Evolutionary conservation across 352 stramenopile genomes (phyloP), one percentile per base, ranked within the genome.

Genomic region (Phytophthora rubi): DNA sequence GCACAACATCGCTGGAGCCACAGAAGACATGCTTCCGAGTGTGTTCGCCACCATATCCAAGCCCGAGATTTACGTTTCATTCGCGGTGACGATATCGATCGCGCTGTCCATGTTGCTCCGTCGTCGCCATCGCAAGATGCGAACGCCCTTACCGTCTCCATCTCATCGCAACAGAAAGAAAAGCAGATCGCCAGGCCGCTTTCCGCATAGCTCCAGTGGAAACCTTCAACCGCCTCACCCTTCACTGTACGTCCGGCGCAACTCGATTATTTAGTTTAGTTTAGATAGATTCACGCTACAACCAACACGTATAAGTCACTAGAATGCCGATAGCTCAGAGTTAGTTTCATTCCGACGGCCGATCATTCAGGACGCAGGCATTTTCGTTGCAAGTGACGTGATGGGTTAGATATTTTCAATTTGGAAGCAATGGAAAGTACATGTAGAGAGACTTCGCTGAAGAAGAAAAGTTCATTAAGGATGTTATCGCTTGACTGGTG

Each of bases 261-360:
- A 83, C 37, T 88, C 81, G 28, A 68, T 83, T 61, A 81, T 79
- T 58, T 88, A 82, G 72, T 62, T 77, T 47, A 47, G 15, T 16
- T 47, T 47, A 47, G 39, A 10, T 48, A 48, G 13, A 48, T 21
- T 48, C 16, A 30, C 28, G 28, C 28, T 30, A 30, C 28, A 30
- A 30, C 28, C 4, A 30, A 30, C 28, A 30, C 7, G 7, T 30
- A 30, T 30, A 30, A 30, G 28, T 30, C 28, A 4, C 3, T 30
- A 30, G 28, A 30, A 4, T 30, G 28, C 2, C 23, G 23, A 26
- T 26, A 26, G 23, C 2, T 30, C 28, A 30, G 6, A 30, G 28
- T 30, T 30, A 5, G 26, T n/a, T n/a, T n/a, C n/a, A n/a, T n/a
- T n/a, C n/a, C n/a, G n/a, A n/a, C n/a, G n/a, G n/a, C n/a, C n/a